Evolutionary conservation across 345 rosid species (phyloP).

Genomic region (Linum lewisii): DNA sequence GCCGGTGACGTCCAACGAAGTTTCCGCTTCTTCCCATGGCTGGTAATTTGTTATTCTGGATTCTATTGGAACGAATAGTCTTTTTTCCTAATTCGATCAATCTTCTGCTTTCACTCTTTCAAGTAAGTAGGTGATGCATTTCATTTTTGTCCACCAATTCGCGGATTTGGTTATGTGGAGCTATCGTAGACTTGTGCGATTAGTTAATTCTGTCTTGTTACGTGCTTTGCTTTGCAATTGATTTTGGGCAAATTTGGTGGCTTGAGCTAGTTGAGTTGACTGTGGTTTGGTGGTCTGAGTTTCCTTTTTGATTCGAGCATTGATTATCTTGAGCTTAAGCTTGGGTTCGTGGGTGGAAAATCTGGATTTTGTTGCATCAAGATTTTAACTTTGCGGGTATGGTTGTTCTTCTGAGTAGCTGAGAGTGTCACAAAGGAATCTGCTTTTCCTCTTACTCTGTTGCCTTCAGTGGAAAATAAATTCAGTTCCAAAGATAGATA

Average conservation of each 20-base stretch:
- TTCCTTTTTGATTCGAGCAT: no score
- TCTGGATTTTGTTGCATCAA: background rate
- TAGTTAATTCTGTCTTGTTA: background rate
- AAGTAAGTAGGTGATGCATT: background rate
- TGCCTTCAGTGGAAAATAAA: no score
- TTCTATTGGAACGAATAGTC: background rate
- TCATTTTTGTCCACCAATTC: background rate
- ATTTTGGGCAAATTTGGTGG: background rate
- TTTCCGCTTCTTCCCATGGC: background rate
- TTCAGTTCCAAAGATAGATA: no score
- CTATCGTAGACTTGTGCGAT: background rate
- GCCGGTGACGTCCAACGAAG: background rate
- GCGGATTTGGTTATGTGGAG: background rate
- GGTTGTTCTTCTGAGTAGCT: no score
- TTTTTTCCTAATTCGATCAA: background rate
- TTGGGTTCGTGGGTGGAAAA: background rate
- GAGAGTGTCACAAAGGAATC: no score
- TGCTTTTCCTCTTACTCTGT: no score
- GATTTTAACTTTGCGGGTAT: background rate
- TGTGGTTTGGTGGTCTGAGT: background rate
- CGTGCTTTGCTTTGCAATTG: background rate
- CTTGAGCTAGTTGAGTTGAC: background rate
- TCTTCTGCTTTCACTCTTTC: background rate
- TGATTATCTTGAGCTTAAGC: background rate
- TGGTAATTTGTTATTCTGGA: background rate